phyloP scores from a whole-genome alignment of 768 basidiomycete genomes.

The Paxillus involutus region DNA sequence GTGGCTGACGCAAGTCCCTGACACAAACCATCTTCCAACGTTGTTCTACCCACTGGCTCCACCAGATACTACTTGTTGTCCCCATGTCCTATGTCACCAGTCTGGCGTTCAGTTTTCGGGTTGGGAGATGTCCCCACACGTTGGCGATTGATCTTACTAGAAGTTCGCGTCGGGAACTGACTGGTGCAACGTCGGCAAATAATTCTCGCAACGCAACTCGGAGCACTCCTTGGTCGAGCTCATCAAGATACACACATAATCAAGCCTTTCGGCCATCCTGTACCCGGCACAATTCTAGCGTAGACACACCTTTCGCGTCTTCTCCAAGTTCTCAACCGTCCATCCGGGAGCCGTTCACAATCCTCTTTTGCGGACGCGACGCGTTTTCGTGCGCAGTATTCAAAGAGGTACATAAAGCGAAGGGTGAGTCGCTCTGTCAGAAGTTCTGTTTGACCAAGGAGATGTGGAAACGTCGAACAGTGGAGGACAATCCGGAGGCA shows the following conservation, averaged over 20 bases:
- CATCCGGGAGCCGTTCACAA: slow-evolving; percentile 49
- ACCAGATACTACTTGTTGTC: too few relatives aligned
- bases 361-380: slow-evolving; percentile 88
- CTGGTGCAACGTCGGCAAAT: too few relatives aligned
- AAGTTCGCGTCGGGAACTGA: too few relatives aligned
- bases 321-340: neutral
- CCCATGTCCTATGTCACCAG: too few relatives aligned
- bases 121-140: too few relatives aligned
- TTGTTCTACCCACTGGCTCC: too few relatives aligned
- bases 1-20: too few relatives aligned
- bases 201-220: too few relatives aligned
- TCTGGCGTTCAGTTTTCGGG: too few relatives aligned
- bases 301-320: neutral
- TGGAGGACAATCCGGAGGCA: neutral
- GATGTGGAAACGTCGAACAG: neutral
- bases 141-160: too few relatives aligned
- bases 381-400: slow-evolving; percentile 82
- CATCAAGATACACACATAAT: neutral
- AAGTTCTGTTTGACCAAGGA: slow-evolving; percentile 2
- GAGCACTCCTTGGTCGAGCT: neutral
- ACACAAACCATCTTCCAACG: too few relatives aligned
- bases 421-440: slow-evolving; percentile 43
- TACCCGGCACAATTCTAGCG: neutral
- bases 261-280: neutral
- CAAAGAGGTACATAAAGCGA: slow-evolving; percentile 56